A percentile compares a stretch with the other conserved stretches of the same genome.
phyloP scores from a whole-genome alignment of 371 early-diverging fungal species.

The Mortierella sp. region DNA sequence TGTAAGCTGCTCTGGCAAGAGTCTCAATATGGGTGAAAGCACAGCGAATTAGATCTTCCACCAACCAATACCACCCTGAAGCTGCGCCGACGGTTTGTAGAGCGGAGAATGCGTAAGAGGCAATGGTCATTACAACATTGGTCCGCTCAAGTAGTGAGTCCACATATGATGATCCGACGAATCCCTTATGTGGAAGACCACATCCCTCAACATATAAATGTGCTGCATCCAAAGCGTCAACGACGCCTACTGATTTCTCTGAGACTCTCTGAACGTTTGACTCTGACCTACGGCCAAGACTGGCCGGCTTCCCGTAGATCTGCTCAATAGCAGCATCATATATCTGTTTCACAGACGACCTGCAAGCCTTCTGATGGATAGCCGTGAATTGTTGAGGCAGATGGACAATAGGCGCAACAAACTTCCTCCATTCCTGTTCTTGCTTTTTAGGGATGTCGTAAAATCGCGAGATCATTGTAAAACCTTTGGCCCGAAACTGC shows the following conservation, averaged over 20 bases:
- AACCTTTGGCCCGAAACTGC: not conserved
- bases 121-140: slow-evolving; percentile 17
- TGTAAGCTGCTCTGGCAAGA: too few species aligned
- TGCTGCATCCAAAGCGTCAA: slow-evolving; percentile 10
- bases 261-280: not conserved
- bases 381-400: slow-evolving; percentile 1
- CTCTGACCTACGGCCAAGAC: slow-evolving; percentile 33
- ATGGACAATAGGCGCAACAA: not conserved
- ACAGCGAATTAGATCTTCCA: slow-evolving; percentile 27
- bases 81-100: not conserved
- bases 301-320: too few species aligned
- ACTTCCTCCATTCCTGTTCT: slow-evolving; percentile 29
- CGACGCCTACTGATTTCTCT: not conserved
- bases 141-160: slow-evolving; percentile 27
- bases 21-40: too few species aligned
- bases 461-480: not conserved
- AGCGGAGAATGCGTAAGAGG: slow-evolving; percentile 3
- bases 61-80: slow-evolving; percentile 55
- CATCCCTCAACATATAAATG: slow-evolving; percentile 28
- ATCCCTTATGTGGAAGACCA: slow-evolving; percentile 33
- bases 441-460: slow-evolving; percentile 39
- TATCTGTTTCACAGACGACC: slow-evolving; percentile 41
- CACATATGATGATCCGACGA: slow-evolving; percentile 24
- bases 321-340: slow-evolving; percentile 57
- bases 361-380: slow-evolving; percentile 15